Evolutionary conservation across 768 basidiomycete genomes (phyloP), one percentile per base, ranked within the genome.

Genomic region (Saitozyma sp.): DNA sequence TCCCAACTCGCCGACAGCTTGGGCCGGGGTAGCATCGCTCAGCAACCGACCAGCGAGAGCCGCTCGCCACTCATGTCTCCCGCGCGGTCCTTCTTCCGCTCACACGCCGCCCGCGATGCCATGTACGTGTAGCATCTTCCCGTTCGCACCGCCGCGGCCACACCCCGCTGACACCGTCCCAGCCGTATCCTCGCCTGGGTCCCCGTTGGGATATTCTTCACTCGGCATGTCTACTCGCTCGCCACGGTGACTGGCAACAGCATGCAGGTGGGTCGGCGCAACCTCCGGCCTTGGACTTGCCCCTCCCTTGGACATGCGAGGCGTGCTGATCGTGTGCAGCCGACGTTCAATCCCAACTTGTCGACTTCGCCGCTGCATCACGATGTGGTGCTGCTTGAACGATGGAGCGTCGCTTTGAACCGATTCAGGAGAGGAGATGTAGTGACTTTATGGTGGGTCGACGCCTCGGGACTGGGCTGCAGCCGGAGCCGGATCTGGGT

Each of bases 341-440:
- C 80, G 9, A 80, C 80, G 5, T 78, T 80, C 61, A 80, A 80
- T 58, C 80, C 80, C 1, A 63, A 74, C 37, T 61, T 71, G 11
- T 60, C 68, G 2, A 55, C 62, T 6, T 55, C 64, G n/a, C 74
- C 74, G 5, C 49, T 76, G 50, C 69, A 75, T 56, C 71, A 75
- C 56, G 80, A 80, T 60, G 71, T 78, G 10, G 80, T 80, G 9
- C 59, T 80, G 6, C 64, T 80, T 1, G 77, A 80, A 60, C 60
- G 78, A 52, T 78, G 74, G 75, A 69, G 67, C 9, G 69, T 75
- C 8, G 61, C 67, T 8, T 17, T 75, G 43, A 69, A 70, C 49
- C 50, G 54, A 43, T 78, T 73, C 53, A 64, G 59, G 40, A 50
- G 76, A 45, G 80, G 79, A 29, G 77, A 78, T 51, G 78, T 78